Base-by-base conservation (phyloP, 202 grass and related monocot genomes). In the Carex arenaria region DNA sequence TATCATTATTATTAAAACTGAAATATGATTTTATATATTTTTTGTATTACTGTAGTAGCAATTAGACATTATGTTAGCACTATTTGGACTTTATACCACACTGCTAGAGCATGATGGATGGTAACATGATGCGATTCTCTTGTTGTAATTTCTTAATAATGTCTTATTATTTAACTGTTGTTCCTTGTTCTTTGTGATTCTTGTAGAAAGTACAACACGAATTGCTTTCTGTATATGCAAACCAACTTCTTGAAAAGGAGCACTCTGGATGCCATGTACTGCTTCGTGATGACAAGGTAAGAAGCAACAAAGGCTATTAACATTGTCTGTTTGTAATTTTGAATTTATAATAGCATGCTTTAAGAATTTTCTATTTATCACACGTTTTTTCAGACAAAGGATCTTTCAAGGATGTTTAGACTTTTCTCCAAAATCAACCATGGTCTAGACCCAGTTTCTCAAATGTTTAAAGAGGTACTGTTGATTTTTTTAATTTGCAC, bases 191-290 rank as follows among this genome's bases (percentile, higher is more conserved):
- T 72, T 86, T 49, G 42, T 72, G 40, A 62, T 84, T 72, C 77
- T 73, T 59, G 69, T 89, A 99, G 96, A 96, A 94, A 91, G 91
- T 96, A 64, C 96, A 94, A 89, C 89, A 94, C 83, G 96, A 96
- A 79, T 88, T 99, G 72, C 86, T 99, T 63, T 89, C 89, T 53
- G 88, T 84, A 67, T 92, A 99, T 90, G 89, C 91, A 84, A 99
- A 77, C 68, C 96, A 89, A 31, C 91, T 99, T 81, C 84, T 99
- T 67, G 93, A 94, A 79, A 99, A 99, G 59, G 96, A 99, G 31
- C 88, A 99, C 82, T 99, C 96, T 84, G 96, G 93, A 45, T 99
- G 91, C 82, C 89, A 84, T 88, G 96, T 93, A 77, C 88, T 99
- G 85, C 96, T 99, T 78, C 85, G 72, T 61, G 93, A 99, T 85